Percentiles rank a stretch among this genome's conserved stretches.
Evolutionary conservation across 306 rosid species (phyloP).

Genomic region (Sphenostylis stenocarpa): DNA sequence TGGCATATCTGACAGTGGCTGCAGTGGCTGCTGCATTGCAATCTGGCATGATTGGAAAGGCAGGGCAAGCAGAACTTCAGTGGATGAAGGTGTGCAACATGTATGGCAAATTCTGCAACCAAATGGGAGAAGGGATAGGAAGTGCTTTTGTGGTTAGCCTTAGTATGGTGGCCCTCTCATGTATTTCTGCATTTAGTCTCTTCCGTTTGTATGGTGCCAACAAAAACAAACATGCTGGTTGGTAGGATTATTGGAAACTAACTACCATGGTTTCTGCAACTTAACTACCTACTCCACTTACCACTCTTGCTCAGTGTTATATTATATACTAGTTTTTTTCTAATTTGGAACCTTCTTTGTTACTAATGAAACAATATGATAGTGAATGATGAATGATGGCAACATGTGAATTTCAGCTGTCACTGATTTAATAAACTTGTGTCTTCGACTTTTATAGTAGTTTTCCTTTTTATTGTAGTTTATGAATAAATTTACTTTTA

Average conservation of each 20-base stretch:
- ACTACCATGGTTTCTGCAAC: neutral
- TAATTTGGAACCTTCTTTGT: neutral
- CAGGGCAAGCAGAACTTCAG: conserved; percentile 74
- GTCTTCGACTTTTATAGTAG: too few species aligned
- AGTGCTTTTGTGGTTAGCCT: conserved; percentile 62
- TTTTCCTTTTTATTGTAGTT: too few species aligned
- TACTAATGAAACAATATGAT: neutral
- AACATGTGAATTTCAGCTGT: neutral
- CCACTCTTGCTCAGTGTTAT: neutral
- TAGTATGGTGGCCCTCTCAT: conserved; percentile 58
- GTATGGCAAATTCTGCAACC: conserved; percentile 81
- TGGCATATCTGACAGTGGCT: conserved; percentile 73
- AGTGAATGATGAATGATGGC: neutral
- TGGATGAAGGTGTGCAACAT: conserved; percentile 73
- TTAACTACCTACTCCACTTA: neutral
- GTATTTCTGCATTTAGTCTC: conserved; percentile 79
- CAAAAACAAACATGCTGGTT: conserved; percentile 44
- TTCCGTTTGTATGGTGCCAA: conserved; percentile 72
- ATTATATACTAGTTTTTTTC: neutral
- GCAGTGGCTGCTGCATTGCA: conserved; percentile 70
- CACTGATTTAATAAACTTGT: too few species aligned
- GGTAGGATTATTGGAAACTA: conserved; percentile 37
- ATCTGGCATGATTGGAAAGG: conserved; percentile 60
- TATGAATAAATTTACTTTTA: too few species aligned
- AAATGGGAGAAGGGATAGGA: conserved; percentile 76